Evolutionary conservation across 2,329 filamentous ascomycete genomes (phyloP).

Genomic region (Arthrobotrys pseudoclavata): DNA sequence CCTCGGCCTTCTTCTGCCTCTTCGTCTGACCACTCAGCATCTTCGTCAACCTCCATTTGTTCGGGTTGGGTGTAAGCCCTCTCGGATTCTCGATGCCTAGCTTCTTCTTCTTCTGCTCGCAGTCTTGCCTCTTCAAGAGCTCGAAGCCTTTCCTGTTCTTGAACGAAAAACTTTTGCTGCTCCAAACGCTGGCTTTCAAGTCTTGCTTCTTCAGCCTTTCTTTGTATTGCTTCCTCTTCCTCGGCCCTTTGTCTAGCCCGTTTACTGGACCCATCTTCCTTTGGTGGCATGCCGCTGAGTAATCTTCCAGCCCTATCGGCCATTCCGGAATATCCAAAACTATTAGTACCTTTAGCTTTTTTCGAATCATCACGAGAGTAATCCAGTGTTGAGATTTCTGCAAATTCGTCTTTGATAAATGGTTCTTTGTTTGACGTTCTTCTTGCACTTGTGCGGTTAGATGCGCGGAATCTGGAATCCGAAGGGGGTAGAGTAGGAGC

Average conservation of each 20-base stretch:
- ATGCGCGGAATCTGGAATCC: not conserved
- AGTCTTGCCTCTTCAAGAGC: not conserved
- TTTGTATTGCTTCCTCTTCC: not conserved
- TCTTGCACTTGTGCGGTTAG: not conserved
- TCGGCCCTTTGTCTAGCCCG: not conserved
- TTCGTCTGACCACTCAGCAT: slow-evolving; percentile 3
- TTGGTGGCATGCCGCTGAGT: slow-evolving; percentile 4
- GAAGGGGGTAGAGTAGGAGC: not conserved
- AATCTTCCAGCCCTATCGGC: slow-evolving; percentile 7
- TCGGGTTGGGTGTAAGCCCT: not conserved
- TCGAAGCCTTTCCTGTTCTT: slow-evolving; percentile 4
- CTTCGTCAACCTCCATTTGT: slow-evolving; percentile 9
- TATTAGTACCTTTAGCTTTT: not conserved
- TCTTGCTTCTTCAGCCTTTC: not conserved
- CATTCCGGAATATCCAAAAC: not conserved
- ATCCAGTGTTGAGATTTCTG: slow-evolving; percentile 13
- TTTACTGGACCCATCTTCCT: not conserved
- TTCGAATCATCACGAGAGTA: slow-evolving; percentile 4
- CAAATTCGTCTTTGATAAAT: slow-evolving; percentile 9
- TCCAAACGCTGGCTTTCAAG: not conserved
- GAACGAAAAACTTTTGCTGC: not conserved
- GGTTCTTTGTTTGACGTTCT: not conserved
- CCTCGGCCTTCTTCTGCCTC: not conserved
- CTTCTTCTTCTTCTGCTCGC: slow-evolving; percentile 16
- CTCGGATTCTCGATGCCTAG: not conserved